Evolutionary conservation across 1,284 basidiomycete species (phyloP).

Genomic region (Erythrobasidium hasegawianum): DNA sequence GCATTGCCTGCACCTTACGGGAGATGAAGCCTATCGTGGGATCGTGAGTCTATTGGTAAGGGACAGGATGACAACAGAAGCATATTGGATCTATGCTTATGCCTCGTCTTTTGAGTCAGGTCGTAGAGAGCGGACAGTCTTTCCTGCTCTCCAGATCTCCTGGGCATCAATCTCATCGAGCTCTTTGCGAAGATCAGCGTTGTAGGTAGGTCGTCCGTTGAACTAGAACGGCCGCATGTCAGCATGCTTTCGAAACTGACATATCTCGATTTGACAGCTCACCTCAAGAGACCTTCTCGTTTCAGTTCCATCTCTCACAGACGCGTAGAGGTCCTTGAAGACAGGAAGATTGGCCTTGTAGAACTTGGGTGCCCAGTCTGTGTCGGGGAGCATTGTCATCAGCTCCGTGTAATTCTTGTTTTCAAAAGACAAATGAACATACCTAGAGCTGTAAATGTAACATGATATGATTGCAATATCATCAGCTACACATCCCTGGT

Average conservation of each 20-base stretch:
- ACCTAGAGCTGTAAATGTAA: conserved; percentile 58
- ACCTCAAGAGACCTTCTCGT: conserved; percentile 87
- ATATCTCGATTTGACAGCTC: too few species aligned
- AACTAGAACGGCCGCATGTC: conserved; percentile 54
- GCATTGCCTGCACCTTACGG: neutral
- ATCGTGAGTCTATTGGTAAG: neutral
- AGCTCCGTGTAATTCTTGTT: too few species aligned
- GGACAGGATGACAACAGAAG: neutral
- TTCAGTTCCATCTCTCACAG: conserved; percentile 90
- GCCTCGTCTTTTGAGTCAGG: conserved; percentile 7
- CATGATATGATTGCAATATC: neutral
- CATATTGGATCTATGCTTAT: neutral
- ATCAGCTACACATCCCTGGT: neutral
- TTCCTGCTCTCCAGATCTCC: conserved; percentile 95
- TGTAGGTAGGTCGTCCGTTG: conserved; percentile 89
- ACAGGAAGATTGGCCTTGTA: conserved; percentile 87
- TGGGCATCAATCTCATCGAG: conserved; percentile 91
- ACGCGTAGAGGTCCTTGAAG: conserved; percentile 92
- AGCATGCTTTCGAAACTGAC: too few species aligned
- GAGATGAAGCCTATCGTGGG: neutral
- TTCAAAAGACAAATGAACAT: neutral
- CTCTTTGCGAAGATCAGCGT: conserved; percentile 88
- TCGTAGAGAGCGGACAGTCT: conserved; percentile 52
- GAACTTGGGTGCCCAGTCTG: conserved; percentile 98
- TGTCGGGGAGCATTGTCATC: conserved; percentile 40